Base-by-base conservation (phyloP, 257 asterid species). In the Prunella vulgaris region DNA sequence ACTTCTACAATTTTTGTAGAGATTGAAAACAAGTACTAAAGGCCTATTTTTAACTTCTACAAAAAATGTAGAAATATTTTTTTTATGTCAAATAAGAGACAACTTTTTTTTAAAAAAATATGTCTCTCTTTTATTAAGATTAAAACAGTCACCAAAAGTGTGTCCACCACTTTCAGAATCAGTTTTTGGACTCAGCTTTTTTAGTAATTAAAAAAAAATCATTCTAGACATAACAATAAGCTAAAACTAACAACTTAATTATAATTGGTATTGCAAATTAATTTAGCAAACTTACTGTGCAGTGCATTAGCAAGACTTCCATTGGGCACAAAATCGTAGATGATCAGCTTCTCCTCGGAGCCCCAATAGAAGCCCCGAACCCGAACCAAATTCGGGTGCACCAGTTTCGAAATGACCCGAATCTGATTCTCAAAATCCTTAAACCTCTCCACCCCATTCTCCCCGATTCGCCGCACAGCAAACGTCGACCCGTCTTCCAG, bases 321-420 rank as follows among this genome's bases (percentile, higher is more conserved):
- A 68, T 92, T 87, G 18, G 98, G 96, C 33, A 87, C 91, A 44
- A 89, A 92, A 65, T 92, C 98, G 14, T 92, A 92, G 81, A 92
- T 89, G 56, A 92, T 85, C 32, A 92, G 80, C 71, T 92, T 92
- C 83, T 92, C 98, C 6, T 92, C 93, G 5, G 77, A 46, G 1
- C 96, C 98, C 98, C 98, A 92, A 5, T 84, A 92, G 84, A 92
- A 92, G 1, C 98, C 98, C 14, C 93, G 86, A 32, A 92, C 82
- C 59, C 79, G 81, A 0, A 92, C 86, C 83, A 92, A 37, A 79
- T 89, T 92, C 42, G 96, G 96, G 67, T 92, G 98, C n/a, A 82
- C 83, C 85, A 92, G 62, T 68, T 84, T 92, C 2, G 92, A 85
- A 9, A 92, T 80, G 0, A 74, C 79, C 3, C 90, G 85, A 18